A percentile compares a stretch with the other conserved stretches of the same genome.
Evolutionary conservation across 108 stramenopile species (phyloP).

Genomic region (Cyclotella baltica): DNA sequence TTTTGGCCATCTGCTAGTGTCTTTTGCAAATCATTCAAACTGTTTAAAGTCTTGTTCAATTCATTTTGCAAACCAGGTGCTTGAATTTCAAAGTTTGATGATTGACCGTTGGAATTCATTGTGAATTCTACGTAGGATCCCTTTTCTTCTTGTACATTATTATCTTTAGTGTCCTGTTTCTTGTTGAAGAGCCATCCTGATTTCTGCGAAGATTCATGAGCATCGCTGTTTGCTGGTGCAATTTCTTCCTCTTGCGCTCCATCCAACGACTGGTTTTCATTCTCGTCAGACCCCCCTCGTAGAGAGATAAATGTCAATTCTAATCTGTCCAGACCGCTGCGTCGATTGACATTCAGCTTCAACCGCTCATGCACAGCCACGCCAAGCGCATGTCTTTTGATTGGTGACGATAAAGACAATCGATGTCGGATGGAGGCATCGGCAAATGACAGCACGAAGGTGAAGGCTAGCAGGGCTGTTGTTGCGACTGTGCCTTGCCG

Average conservation of each 20-base stretch:
- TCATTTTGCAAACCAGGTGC: not conserved
- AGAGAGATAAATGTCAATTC: not conserved
- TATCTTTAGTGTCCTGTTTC: not conserved
- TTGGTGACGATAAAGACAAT: not conserved
- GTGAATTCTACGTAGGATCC: not conserved
- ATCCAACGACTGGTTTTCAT: not conserved
- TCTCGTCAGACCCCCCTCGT: not conserved
- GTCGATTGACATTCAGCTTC: not conserved
- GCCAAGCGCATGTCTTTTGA: not conserved
- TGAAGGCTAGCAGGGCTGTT: not conserved
- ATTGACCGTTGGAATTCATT: not conserved
- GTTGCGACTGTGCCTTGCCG: too few species aligned
- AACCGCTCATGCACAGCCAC: too few species aligned
- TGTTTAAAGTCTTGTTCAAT: not conserved
- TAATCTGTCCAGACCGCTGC: not conserved
- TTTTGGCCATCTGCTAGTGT: not conserved
- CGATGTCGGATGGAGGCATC: not conserved
- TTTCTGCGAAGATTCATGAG: not conserved
- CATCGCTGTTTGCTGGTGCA: not conserved
- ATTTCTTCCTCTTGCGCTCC: not conserved
- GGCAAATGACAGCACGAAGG: not conserved
- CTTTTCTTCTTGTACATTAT: not conserved
- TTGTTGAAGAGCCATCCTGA: not conserved
- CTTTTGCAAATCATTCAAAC: not conserved
- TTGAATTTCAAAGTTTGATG: not conserved